Base-by-base conservation (phyloP, 2,329 filamentous ascomycete species). In the Cryphonectria nitschkei region DNA sequence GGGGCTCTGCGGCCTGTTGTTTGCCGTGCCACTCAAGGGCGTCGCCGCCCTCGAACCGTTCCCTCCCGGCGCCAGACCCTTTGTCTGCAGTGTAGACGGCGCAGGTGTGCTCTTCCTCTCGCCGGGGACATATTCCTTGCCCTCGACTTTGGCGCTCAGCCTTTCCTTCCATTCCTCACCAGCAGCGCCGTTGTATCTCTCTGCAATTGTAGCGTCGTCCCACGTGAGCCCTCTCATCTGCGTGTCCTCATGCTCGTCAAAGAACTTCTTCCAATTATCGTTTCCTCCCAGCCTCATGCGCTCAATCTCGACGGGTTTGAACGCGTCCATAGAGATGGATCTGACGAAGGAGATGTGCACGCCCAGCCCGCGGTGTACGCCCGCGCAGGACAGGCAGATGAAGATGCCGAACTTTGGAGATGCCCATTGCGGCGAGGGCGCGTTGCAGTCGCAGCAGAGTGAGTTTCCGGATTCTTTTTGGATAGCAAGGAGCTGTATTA, bases 311-410 rank as follows among this genome's bases (percentile, higher is more conserved):
- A 88, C 88, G 74, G 90, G 89, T 82, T 99, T 99, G 86, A 99
- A 98, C 70, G 94, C 94, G 84, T 99, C 96, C 96, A 99, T 99
- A 73, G 94, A 97, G 78, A 98, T 96, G 78, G 93, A 96, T 72
- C 96, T 92, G 74, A 99, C 95, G 83, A 99, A 99, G 80, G 94
- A 97, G 81, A 99, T 97, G 85, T 99, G 96, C 50, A 99, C 96
- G 73, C 96, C 96, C 41, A 99, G 89, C 3, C 94, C 94, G 74
- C 96, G 92, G 83, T 99, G 96, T 68, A 96, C 93, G 76, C 96
- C 96, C 46, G 95, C 95, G 85, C 96, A 99, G 74, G 92, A 93
- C 67, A 99, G 90, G 83, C 96, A 99, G 87, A 99, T 98, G 85
- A 99, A 99, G 81, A 97, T 93, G 79, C 95, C 95, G 80, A 99